Base-by-base conservation (phyloP, 1,139 yeast species). In the Arxiozyma slooffiae region DNA sequence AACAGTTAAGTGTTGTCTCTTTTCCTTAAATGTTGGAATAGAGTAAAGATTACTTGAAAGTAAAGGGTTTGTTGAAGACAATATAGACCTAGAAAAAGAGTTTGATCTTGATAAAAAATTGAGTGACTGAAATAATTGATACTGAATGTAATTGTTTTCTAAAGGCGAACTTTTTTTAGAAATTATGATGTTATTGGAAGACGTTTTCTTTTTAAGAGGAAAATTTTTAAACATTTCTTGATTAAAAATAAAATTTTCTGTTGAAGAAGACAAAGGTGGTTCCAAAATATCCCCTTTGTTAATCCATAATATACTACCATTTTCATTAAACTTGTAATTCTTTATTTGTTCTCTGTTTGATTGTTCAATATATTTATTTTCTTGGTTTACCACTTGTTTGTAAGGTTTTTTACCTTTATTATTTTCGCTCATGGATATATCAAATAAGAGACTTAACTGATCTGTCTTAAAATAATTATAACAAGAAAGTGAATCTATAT, bases 1-100 rank as follows among this genome's bases (percentile, higher is more conserved):
- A 18, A 62, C 54, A 24, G 54, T 59, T 17, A 57, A 40, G 14
- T 52, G 46, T 9, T 48, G 49, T 30, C 50, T 48, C 23, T 53
- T 50, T 30, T 53, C 54, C 42, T 62, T 53, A 47, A 61, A 61
- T 8, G 67, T 62, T 11, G 67, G 67, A 30, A 61, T 55, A 8
- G 59, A 55, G 34, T 55, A 56, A 11, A 52, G 40, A 36, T 55
- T 54, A 41, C 57, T 55, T 21, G 53, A 50, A 16, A 23, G 21
- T 3, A 43, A 26, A 14, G 52, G 43, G 9, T 49, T 46, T 18
- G 47, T 9, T 14, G 36, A 30, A 11, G 36, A 11, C 36, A n/a
- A 30, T 9, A 14, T n/a, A 14, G 36, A 30, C 6, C 36, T 30
- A 14, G 36, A 30, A 30, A 30, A 30, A 30, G 36, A 30, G 14